Evolutionary conservation across 2,329 filamentous ascomycete species (phyloP).

Genomic region (Zopfia rhizophila): DNA sequence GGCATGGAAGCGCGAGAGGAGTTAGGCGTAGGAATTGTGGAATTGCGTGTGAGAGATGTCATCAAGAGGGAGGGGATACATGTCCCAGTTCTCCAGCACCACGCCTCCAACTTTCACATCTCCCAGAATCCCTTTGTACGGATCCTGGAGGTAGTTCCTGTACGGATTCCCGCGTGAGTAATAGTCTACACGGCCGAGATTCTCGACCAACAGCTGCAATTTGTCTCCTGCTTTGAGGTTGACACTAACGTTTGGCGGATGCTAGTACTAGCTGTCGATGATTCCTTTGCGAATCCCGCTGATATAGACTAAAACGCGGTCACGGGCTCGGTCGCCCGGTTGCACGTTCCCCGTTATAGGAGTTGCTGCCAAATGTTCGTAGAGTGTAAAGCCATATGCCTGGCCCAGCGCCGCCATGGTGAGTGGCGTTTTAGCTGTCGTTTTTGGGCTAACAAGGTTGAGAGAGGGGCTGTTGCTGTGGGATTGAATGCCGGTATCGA

Average conservation of each 20-base stretch:
- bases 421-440: conserved; percentile 40
- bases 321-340: conserved; percentile 57
- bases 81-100: conserved; percentile 52
- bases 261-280: conserved; percentile 58
- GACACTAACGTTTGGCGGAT: conserved; percentile 52
- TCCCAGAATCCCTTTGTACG: conserved; percentile 58
- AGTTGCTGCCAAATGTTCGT: conserved; percentile 49
- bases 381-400: conserved; percentile 58
- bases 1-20: conserved; percentile 15
- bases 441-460: conserved; percentile 42
- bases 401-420: conserved; percentile 61
- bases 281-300: conserved; percentile 56
- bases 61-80: conserved; percentile 52
- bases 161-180: conserved; percentile 47
- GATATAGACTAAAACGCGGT: conserved; percentile 61
- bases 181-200: conserved; percentile 63
- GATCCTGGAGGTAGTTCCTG: conserved; percentile 47
- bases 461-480: conserved; percentile 51
- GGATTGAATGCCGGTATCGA: conserved; percentile 52
- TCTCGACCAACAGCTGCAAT: conserved; percentile 60
- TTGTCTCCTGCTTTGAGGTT: conserved; percentile 53
- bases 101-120: conserved; percentile 54
- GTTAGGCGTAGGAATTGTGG: background rate
- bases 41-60: background rate
- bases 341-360: conserved; percentile 46